Evolutionary conservation across 2,329 filamentous ascomycete genomes (phyloP).

Genomic region (Fusarium sp.): DNA sequence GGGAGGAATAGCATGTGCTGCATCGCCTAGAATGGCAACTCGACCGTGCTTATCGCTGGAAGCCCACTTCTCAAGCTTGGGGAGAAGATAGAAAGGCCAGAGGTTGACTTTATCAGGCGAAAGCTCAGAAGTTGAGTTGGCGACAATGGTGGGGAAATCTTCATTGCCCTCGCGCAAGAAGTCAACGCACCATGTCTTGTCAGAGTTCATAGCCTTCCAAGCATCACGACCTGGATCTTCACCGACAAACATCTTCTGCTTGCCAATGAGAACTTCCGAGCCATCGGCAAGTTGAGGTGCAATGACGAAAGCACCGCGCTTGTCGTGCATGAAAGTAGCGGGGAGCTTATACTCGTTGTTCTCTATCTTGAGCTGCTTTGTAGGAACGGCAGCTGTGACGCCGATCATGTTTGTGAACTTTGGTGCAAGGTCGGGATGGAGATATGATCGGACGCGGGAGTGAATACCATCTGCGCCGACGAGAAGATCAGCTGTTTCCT

Average conservation of each 20-base stretch:
- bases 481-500: constrained; percentile 55
- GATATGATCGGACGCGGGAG: constrained; percentile 62
- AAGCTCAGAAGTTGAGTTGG: constrained; percentile 48
- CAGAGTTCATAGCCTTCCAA: constrained; percentile 54
- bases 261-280: constrained; percentile 60
- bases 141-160: constrained; percentile 51
- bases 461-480: constrained; percentile 71
- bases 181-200: constrained; percentile 53
- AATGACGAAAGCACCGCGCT: constrained; percentile 61
- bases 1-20: constrained; percentile 61
- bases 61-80: constrained; percentile 58
- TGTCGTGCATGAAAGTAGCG: constrained; percentile 54
- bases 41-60: constrained; percentile 46
- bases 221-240: constrained; percentile 52
- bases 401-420: constrained; percentile 61
- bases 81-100: constrained; percentile 63
- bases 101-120: constrained; percentile 52
- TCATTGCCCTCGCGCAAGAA: constrained; percentile 50
- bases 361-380: constrained; percentile 50
- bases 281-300: constrained; percentile 61
- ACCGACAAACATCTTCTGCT: constrained; percentile 50
- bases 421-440: constrained; percentile 61
- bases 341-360: constrained; percentile 53
- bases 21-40: constrained; percentile 60
- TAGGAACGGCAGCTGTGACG: constrained; percentile 51